Conservation (phyloP, 495 filamentous ascomycete species). For the Pyrenopolyporus hunteri region DNA sequence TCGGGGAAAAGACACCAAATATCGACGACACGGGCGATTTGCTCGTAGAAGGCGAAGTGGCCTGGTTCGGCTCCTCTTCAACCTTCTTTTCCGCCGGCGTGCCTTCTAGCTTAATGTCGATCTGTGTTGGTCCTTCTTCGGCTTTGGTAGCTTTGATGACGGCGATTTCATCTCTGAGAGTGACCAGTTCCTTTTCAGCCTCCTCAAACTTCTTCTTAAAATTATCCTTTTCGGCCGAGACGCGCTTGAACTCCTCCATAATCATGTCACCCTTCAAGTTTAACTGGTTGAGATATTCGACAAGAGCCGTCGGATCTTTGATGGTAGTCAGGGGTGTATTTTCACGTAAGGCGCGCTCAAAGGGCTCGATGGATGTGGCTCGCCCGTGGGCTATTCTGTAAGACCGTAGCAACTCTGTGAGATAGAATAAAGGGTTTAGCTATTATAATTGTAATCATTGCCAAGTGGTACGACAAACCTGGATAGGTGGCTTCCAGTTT, state of each 20-base stretch:
- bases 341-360: slow-evolving; percentile 88
- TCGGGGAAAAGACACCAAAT: slow-evolving; percentile 55
- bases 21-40: slow-evolving; percentile 50
- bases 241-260: slow-evolving; percentile 87
- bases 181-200: slow-evolving; percentile 66
- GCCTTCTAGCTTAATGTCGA: slow-evolving; percentile 1
- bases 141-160: slow-evolving; percentile 34
- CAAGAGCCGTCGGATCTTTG: slow-evolving; percentile 78
- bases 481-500: slow-evolving; percentile 87
- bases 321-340: slow-evolving; percentile 91
- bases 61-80: slow-evolving; percentile 11
- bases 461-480: slow-evolving; percentile 55
- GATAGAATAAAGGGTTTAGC: not conserved
- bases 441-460: not conserved
- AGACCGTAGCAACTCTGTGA: slow-evolving; percentile 81
- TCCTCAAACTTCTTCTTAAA: slow-evolving; percentile 77
- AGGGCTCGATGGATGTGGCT: slow-evolving; percentile 83
- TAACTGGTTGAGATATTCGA: slow-evolving; percentile 93
- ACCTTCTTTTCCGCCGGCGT: slow-evolving; percentile 19
- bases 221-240: slow-evolving; percentile 79
- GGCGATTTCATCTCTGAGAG: slow-evolving; percentile 54
- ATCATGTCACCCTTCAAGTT: slow-evolving; percentile 87
- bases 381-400: slow-evolving; percentile 90
- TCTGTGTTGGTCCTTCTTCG: slow-evolving; percentile 21
- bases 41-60: slow-evolving; percentile 30